phyloP scores from a whole-genome alignment of 257 asterid genomes.

The Misopates orontium region DNA sequence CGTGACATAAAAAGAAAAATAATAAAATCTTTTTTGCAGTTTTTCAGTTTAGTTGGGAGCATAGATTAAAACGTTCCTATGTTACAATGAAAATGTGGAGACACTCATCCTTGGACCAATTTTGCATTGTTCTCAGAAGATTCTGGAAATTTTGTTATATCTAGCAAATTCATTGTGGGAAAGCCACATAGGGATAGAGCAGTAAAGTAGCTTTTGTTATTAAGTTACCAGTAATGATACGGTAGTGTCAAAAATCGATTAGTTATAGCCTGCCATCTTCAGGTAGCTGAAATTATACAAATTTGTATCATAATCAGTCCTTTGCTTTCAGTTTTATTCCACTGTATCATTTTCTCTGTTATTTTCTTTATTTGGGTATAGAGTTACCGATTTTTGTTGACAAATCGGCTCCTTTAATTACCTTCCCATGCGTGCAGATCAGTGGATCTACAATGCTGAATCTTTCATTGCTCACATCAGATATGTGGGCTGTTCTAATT shows the following conservation, averaged over 20 bases:
- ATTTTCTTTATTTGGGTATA: neutral
- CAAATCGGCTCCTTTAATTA: neutral
- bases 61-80: no score
- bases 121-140: no score
- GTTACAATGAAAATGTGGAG: no score
- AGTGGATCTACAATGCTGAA: constrained; percentile 90
- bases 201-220: neutral
- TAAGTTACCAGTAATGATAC: neutral
- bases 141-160: no score
- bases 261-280: neutral
- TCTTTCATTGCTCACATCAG: constrained; percentile 86
- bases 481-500: constrained; percentile 95
- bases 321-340: neutral
- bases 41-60: no score
- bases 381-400: neutral
- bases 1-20: no score
- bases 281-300: neutral
- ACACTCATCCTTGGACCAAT: no score
- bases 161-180: no score
- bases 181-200: neutral
- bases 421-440: constrained; percentile 56
- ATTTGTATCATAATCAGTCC: neutral
- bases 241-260: neutral
- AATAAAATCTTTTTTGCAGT: no score
- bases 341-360: neutral